These are phyloP conservation scores for Pichia sp. DNA, from an alignment of 1,139 yeast genomes.

Conservation along the genomic window DNA sequence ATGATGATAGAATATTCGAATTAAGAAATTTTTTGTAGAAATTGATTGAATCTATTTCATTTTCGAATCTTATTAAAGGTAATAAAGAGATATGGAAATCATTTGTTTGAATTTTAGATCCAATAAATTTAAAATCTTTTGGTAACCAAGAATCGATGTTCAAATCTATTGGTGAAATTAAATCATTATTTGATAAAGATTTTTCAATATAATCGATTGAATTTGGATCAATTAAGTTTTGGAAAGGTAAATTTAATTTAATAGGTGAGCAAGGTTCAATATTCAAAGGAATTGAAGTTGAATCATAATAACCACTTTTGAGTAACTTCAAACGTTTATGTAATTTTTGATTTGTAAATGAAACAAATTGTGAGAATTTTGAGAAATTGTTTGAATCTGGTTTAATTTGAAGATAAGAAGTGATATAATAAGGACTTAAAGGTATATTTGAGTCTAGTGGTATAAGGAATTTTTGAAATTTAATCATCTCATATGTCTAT, in stretches of 20 bases:
- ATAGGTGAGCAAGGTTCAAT: conserved; percentile 2
- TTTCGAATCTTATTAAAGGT: conserved; percentile 20
- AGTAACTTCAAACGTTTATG: neutral
- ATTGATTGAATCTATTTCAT: neutral
- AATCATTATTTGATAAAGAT: neutral
- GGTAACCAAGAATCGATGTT: conserved; percentile 13
- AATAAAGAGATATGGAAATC: conserved; percentile 23
- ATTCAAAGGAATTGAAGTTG: neutral
- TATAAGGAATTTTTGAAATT: conserved; percentile 9
- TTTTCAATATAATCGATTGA: neutral
- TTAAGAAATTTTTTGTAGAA: neutral
- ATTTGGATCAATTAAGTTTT: conserved; percentile 13
- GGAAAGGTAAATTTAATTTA: conserved; percentile 20
- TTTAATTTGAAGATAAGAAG: conserved; percentile 4
- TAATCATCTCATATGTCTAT: neutral
- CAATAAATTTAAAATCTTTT: conserved; percentile 4
- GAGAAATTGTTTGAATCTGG: neutral
- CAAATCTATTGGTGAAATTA: conserved; percentile 16
- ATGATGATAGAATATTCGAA: neutral
- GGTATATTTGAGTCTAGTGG: conserved; percentile 6
- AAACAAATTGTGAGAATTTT: conserved; percentile 5
- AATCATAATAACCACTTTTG: conserved; percentile 10
- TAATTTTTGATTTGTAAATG: conserved; percentile 4
- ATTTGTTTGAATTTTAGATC: conserved; percentile 4
- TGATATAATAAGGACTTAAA: conserved; percentile 1